Conservation (phyloP, 495 filamentous ascomycete species). For the Copromyces sp. region DNA sequence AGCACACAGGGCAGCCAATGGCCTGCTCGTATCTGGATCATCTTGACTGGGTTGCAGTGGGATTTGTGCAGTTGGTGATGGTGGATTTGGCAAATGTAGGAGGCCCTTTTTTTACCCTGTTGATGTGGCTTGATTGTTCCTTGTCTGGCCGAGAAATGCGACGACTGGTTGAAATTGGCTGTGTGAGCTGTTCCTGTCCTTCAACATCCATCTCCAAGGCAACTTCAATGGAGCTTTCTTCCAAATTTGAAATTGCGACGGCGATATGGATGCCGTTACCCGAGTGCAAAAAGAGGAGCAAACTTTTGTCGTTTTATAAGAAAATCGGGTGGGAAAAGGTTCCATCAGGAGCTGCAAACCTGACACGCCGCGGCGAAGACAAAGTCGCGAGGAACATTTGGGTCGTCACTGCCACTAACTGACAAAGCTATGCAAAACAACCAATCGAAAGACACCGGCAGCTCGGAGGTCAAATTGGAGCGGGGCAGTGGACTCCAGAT, state of each 20-base stretch:
- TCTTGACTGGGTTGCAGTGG: not conserved
- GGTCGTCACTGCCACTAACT: not conserved
- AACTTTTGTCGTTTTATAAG: not conserved
- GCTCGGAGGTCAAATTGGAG: not conserved
- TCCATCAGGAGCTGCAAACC: not conserved
- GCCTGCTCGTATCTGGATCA: not conserved
- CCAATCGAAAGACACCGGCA: not conserved
- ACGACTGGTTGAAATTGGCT: not conserved
- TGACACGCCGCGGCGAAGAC: not conserved
- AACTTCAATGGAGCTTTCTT: not conserved
- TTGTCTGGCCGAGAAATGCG: not conserved
- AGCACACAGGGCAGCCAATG: not conserved
- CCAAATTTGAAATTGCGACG: not conserved
- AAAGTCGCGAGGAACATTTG: not conserved
- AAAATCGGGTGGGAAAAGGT: too few relatives aligned
- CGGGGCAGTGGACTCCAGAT: not conserved
- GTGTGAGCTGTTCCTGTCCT: not conserved
- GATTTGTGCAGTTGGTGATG: not conserved
- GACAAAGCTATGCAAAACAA: not conserved
- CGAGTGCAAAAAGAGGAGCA: not conserved
- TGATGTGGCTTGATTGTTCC: not conserved
- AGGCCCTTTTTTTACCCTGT: not conserved
- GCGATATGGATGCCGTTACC: not conserved
- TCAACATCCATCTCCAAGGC: not conserved
- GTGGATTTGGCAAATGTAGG: not conserved